Base-by-base conservation (phyloP, 768 basidiomycete genomes). In the Russula griseocarnosa region DNA sequence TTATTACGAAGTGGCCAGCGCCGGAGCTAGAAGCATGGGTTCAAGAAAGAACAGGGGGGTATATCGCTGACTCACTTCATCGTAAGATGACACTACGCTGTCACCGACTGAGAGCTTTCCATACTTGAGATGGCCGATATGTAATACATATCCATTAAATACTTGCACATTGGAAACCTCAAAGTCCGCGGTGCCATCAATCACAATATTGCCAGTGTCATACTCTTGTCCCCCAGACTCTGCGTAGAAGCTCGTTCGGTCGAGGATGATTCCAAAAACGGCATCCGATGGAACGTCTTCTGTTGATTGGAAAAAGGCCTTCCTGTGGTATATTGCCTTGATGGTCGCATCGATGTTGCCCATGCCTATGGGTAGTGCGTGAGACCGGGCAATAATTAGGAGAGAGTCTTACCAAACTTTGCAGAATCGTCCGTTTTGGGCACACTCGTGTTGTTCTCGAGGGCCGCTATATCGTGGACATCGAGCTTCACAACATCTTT, bases 201-300 rank as follows among this genome's bases (percentile, higher is more conserved):
- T 89, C 30, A 94, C 86, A 67, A 99, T 92, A 69, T 88, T 91
- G 60, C 97, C 97, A 0, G 92, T 98, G 73, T 99, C 97, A 70
- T 91, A 86, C 76, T 98, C 96, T 73, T 99, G 97, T 30, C 97
- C 97, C 70, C 97, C 97, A 42, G 93, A 83, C 76, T 99, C 97
- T 8, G 97, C 95, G 67, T 99, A 99, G 76, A 98, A 98, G 76
- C 88, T 93, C 4, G 97, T 98, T 51, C 82, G 83, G 77, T 98
- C 92, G 55, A 99, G 86, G 32, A 99, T 73, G 55, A 99, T 71
- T 49, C 97, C 97, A 73, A 99, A 92, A 8, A 80, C 74, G 5
- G 82, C 74, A 64, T 80, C 84, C n/a, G 82, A 77, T 0, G 90
- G 83, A 51, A 96, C 82, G 46, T 77, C 77, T 38, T 77, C 72